Percentiles rank a stretch among this genome's conserved stretches.
These are phyloP conservation scores for Fagopyrum esculentum DNA, from an alignment of 148 eudicot genomes.

Conservation along the genomic window DNA sequence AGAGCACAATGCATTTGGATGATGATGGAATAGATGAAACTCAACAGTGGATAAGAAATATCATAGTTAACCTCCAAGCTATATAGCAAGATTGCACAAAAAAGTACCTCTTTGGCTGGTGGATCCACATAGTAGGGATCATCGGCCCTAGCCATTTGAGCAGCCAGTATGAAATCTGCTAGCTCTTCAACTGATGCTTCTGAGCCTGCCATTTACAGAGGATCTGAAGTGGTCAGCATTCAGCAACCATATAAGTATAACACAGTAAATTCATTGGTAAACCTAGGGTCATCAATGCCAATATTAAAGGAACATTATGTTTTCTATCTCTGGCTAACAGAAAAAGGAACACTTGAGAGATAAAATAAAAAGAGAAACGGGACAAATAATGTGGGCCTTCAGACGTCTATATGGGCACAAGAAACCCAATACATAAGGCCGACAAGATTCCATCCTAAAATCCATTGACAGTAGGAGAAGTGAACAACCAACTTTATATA, in stretches of 20 bases:
- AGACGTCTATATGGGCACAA: too few relatives aligned
- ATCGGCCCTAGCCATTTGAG: conserved; percentile 61
- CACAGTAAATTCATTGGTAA: not conserved
- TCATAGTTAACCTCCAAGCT: not conserved
- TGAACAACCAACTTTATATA: too few relatives aligned
- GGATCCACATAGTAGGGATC: conserved; percentile 31
- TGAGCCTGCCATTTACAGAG: conserved; percentile 39
- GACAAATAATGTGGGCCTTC: too few relatives aligned
- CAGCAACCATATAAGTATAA: not conserved
- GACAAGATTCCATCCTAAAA: too few relatives aligned
- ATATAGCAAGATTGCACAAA: not conserved
- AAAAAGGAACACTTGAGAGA: not conserved
- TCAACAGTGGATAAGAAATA: not conserved
- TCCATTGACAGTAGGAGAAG: too few relatives aligned
- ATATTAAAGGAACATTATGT: too few relatives aligned
- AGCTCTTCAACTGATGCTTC: conserved; percentile 54
- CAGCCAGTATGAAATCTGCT: conserved; percentile 70
- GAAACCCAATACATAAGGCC: too few relatives aligned
- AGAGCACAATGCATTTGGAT: not conserved
- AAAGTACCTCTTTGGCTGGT: conserved; percentile 25
- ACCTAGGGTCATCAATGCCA: too few relatives aligned
- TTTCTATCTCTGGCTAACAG: not conserved
- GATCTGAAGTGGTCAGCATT: not conserved
- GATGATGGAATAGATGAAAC: not conserved
- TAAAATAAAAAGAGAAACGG: not conserved